Evolutionary conservation across 129 eudicot genomes (phyloP), one percentile per base, ranked within the genome.

Genomic region (Lactuca sativa): DNA sequence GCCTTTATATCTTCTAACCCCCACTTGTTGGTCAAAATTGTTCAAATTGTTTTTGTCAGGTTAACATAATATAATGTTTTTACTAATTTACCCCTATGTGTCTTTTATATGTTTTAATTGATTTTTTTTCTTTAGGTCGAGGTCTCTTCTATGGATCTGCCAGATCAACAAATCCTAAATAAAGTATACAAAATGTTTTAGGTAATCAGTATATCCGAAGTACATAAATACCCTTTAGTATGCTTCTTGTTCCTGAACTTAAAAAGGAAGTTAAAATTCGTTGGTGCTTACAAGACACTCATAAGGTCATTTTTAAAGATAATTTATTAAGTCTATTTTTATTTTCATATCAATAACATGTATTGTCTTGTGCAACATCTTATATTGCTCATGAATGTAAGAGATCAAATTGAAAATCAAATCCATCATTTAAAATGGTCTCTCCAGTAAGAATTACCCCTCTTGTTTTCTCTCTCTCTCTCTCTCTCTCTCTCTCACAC

Each of bases 171-270:
- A 21, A 21, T 21, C 21, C 71, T 74, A 57, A 76, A 83, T 66
- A 82, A 74, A 56, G 36, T 73, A 57, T 83, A 88, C 84, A 83
- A 85, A 74, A 86, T 93, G 68, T 93, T 85, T 81, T 97, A 93
- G 98, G 98, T 93, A 21, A 21, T 16, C n/a, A 43, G 49, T 59
- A 38, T 52, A 8, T 62, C 48, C 12, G 13, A 59, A 66, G 14
- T 6, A 34, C 9, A 31, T 25, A 64, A 64, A 74, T 64, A 64
- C 53, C 57, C 64, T 54, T 64, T 1, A 17, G 11, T 5, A 34
- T 93, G 98, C 98, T 93, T 40, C 97, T 89, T 16, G 98, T 93
- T 70, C 98, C 98, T 3, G 98, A 93, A 85, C 97, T 93, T 82
- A 97, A 87, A 78, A 85, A 82, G 80, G 98, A 93, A 84, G 95